These are phyloP conservation scores for Hanseniaspora meyeri DNA, from an alignment of 805 yeast species.

Conservation along the genomic window DNA sequence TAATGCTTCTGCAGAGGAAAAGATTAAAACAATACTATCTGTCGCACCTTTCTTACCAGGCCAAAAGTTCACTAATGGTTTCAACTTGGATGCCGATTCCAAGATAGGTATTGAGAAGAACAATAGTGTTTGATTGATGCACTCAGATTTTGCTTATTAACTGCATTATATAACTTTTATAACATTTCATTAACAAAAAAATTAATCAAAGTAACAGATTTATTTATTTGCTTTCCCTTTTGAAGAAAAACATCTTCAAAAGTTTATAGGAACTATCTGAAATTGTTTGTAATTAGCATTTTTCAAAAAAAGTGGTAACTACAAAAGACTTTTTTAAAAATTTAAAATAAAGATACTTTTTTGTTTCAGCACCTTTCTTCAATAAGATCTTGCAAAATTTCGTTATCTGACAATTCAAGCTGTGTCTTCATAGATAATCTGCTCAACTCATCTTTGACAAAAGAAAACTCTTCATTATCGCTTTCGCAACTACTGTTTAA, in stretches of 20 bases:
- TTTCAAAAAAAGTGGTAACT: no score
- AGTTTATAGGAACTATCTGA: no score
- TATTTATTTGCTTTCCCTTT: no score
- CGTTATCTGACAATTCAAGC: neutral
- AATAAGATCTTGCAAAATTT: neutral
- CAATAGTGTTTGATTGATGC: neutral
- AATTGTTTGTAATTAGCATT: no score
- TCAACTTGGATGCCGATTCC: slow-evolving; percentile 54
- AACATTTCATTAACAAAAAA: no score
- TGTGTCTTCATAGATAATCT: neutral
- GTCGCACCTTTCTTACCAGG: slow-evolving; percentile 78
- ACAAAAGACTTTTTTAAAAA: no score
- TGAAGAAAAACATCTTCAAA: no score
- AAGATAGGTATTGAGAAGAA: slow-evolving; percentile 31
- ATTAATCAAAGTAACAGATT: no score
- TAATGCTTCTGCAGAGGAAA: slow-evolving; percentile 39
- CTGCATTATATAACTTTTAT: no score
- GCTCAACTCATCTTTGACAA: neutral
- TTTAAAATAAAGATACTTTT: no score
- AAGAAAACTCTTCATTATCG: neutral
- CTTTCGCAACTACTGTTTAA: neutral
- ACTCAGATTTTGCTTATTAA: no score
- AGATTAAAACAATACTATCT: slow-evolving; percentile 45
- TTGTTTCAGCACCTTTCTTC: neutral
- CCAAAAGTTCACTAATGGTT: slow-evolving; percentile 51